Evolutionary conservation across 192 early-diverging fungal genomes (phyloP), one percentile per base, ranked within the genome.

Genomic region (Pecoramyces ruminantium): DNA sequence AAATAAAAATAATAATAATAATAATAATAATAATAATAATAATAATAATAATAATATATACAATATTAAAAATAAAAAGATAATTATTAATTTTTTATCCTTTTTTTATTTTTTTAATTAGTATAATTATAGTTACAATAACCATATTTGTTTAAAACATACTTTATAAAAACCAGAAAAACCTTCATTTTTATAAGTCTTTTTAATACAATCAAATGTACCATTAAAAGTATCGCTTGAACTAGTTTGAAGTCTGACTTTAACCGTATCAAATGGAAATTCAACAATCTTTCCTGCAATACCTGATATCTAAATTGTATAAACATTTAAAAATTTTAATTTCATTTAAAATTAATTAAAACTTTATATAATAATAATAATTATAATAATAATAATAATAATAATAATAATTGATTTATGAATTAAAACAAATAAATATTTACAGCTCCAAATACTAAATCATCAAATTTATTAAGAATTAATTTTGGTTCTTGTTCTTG

Each of bases 251-350:
- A 99, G 88, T 6, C 96, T 93, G 15, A 98, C 96, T 79, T 97
- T 95, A 29, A 87, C 58, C 0, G 81, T 81, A 87, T 97, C 97
- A 84, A 97, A 97, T 6, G 97, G 96, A 79, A 94, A 97, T 85
- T 99, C 96, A 82, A 99, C 91, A 80, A 95, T 88, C 89, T 97
- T 97, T 85, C 94, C 97, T 28, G 92, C 88, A 82, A 97, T 91
- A 30, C 97, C 97, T 8, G 95, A 92, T 18, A 96, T 81, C 93
- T 94, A 34, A 6, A n/a, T n/a, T n/a, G n/a, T n/a, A n/a, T n/a
- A n/a, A n/a, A n/a, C n/a, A n/a, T n/a, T n/a, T n/a, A n/a, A n/a
- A n/a, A n/a, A n/a, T n/a, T n/a, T n/a, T n/a, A n/a, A n/a, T n/a
- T n/a, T n/a, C n/a, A n/a, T n/a, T n/a, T n/a, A n/a, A n/a, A n/a